These are phyloP conservation scores for Penicillium samsonianum DNA, from an alignment of 495 filamentous ascomycete species.

Conservation along the genomic window DNA sequence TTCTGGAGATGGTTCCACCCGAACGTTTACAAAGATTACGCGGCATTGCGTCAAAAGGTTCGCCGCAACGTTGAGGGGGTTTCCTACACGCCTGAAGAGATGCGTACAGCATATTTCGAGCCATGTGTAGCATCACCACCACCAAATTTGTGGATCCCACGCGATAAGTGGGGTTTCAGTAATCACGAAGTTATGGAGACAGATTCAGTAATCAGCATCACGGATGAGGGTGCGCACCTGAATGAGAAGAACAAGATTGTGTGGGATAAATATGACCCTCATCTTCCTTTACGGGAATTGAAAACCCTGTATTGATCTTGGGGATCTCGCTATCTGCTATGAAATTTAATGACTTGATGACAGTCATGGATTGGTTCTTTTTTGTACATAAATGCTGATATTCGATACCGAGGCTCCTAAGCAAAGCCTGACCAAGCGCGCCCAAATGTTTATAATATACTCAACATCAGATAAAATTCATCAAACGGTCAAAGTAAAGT, in stretches of 20 bases:
- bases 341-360: constrained; percentile 8
- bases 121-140: constrained; percentile 62
- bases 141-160: constrained; percentile 69
- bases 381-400: constrained; percentile 8
- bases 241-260: constrained; percentile 62
- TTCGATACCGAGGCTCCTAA: background rate
- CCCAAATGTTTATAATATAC: background rate
- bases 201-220: constrained; percentile 53
- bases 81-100: constrained; percentile 56
- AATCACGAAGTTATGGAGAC: constrained; percentile 63
- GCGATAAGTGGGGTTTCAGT: constrained; percentile 65
- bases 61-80: constrained; percentile 57
- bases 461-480: background rate
- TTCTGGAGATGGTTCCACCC: constrained; percentile 75
- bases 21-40: constrained; percentile 71
- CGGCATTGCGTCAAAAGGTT: constrained; percentile 65
- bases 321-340: background rate
- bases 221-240: constrained; percentile 65
- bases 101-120: constrained; percentile 62
- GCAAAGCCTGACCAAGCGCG: background rate
- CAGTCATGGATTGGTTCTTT: background rate
- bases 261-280: constrained; percentile 54
- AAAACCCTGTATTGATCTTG: constrained; percentile 40
- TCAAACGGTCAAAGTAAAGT: constrained; percentile 51
- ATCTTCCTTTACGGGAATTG: constrained; percentile 41